Percentiles rank a stretch among this genome's conserved stretches.
Conservation (phyloP, 441 rosid species). For the Gossypium trilobum region DNA sequence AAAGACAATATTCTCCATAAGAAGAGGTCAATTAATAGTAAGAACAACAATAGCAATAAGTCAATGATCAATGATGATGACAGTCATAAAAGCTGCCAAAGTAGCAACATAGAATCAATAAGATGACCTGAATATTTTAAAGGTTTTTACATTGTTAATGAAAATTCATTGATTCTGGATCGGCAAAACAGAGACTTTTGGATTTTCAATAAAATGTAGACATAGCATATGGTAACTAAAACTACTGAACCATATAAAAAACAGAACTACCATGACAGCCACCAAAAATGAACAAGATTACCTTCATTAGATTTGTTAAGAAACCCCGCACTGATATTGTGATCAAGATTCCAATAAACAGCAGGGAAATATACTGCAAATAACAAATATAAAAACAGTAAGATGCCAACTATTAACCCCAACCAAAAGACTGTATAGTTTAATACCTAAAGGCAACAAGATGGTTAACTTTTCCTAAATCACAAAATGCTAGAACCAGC, state of each 20-base stretch:
- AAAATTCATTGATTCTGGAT: background rate
- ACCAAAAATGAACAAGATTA: slow-evolving; percentile 22
- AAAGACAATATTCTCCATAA: background rate
- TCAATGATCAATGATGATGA: background rate
- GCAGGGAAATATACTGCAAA: slow-evolving; percentile 80
- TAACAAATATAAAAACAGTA: slow-evolving; percentile 11
- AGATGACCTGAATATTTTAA: background rate
- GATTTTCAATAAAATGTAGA: background rate
- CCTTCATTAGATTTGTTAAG: slow-evolving; percentile 95
- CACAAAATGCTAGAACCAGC: background rate
- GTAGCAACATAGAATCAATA: background rate
- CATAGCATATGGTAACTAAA: background rate
- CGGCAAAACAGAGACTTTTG: background rate
- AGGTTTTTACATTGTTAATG: background rate
- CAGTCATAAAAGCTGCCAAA: background rate
- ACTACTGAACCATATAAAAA: background rate
- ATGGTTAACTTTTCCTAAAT: background rate
- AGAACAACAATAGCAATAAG: background rate
- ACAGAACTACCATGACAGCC: background rate
- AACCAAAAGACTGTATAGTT: background rate
- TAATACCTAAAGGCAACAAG: slow-evolving; percentile 9
- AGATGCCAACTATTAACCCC: background rate
- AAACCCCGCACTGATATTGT: slow-evolving; percentile 95
- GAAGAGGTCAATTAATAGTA: background rate
- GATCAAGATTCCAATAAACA: slow-evolving; percentile 89